A percentile compares a stretch with the other conserved stretches of the same genome.
phyloP scores from a whole-genome alignment of 768 basidiomycete species.

The Lentinus tigrinus region DNA sequence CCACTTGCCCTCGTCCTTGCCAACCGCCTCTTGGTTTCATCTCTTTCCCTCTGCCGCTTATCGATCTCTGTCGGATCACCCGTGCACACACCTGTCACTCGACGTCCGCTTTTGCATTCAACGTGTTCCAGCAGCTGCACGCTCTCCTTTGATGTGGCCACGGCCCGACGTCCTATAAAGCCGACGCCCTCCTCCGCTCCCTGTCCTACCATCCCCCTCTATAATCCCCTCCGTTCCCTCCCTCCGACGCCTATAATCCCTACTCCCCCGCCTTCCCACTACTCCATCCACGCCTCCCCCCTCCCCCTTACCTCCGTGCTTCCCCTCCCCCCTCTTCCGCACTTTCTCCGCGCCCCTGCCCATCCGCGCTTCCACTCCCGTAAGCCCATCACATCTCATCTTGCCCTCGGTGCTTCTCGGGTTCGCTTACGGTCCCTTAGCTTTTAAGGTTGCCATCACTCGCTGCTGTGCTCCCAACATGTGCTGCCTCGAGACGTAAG shows the following conservation, averaged over 20 bases:
- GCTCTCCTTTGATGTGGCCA: conserved; percentile 18
- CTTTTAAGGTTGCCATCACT: conserved; percentile 17
- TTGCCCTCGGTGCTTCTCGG: conserved; percentile 14
- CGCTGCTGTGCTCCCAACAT: conserved; percentile 23
- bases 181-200: conserved; percentile 7
- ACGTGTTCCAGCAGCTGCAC: conserved; percentile 12
- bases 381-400: conserved; percentile 14
- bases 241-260: neutral
- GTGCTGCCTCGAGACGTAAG: conserved; percentile 42
- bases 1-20: conserved; percentile 6
- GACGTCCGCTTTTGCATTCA: neutral
- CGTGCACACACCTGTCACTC: conserved; percentile 24
- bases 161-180: conserved; percentile 32
- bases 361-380: conserved; percentile 10
- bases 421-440: conserved; percentile 5
- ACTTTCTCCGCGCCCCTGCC: conserved; percentile 13
- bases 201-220: conserved; percentile 12
- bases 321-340: conserved; percentile 10
- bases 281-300: neutral
- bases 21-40: conserved; percentile 8
- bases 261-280: neutral
- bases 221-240: conserved; percentile 1
- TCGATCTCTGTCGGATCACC: conserved; percentile 28
- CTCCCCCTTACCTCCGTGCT: conserved; percentile 9
- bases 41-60: conserved; percentile 17